Percentiles rank a stretch among this genome's conserved stretches.
Evolutionary conservation across 805 yeast genomes (phyloP).

Genomic region (Metschnikowia bowlesiae): DNA sequence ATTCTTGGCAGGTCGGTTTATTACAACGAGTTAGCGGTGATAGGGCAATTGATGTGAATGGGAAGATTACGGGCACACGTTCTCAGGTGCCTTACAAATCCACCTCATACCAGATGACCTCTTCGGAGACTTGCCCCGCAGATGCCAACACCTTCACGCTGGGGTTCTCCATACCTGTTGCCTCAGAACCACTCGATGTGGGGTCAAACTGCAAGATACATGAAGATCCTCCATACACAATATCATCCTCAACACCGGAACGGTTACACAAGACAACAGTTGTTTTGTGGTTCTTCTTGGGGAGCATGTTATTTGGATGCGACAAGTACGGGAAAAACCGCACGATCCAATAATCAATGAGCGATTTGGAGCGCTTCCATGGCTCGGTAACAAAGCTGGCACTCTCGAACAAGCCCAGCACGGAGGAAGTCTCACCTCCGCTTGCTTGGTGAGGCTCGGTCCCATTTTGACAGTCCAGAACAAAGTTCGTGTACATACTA

Average conservation of each 20-base stretch:
- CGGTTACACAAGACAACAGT: conserved; percentile 62
- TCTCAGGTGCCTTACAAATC: conserved; percentile 24
- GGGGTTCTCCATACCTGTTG: conserved; percentile 31
- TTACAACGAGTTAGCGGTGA: too few relatives aligned
- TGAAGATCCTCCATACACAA: conserved; percentile 65
- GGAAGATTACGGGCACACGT: too few relatives aligned
- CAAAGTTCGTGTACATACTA: neutral
- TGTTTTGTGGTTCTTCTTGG: conserved; percentile 21
- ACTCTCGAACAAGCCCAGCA: neutral
- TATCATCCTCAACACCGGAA: conserved; percentile 68
- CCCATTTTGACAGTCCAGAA: neutral
- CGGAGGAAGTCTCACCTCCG: neutral
- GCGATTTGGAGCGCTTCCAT: conserved; percentile 14
- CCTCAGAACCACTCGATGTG: conserved; percentile 22
- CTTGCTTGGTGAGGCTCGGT: too few relatives aligned
- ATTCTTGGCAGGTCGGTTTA: too few relatives aligned
- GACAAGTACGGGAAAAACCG: conserved; percentile 62
- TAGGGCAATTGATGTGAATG: too few relatives aligned
- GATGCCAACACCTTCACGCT: conserved; percentile 54
- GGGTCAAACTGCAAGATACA: conserved; percentile 51
- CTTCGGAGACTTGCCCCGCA: conserved; percentile 62
- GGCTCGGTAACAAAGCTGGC: conserved; percentile 1
- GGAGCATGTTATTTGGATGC: conserved; percentile 26
- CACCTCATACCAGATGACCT: conserved; percentile 57
- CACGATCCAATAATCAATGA: conserved; percentile 66